phyloP scores from a whole-genome alignment of 2,329 filamentous ascomycete genomes.

The Colletotrichum eleusines region DNA sequence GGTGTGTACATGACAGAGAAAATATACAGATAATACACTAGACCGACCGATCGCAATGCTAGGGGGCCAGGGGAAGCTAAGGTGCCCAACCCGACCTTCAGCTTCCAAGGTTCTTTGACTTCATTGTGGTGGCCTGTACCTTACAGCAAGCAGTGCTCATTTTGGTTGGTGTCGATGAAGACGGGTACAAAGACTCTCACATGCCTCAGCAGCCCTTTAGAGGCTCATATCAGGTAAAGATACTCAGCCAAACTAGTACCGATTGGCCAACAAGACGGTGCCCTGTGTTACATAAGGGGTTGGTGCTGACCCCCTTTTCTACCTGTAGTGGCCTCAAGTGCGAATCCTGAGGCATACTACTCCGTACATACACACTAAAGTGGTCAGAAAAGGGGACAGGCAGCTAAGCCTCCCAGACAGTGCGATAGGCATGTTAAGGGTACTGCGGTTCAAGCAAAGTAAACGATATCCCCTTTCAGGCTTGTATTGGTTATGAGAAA shows the following conservation, averaged over 20 bases:
- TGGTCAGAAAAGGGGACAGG: background rate
- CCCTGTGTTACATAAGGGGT: background rate
- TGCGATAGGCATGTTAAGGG: background rate
- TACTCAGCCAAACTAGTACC: background rate
- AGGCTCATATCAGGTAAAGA: background rate
- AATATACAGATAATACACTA: background rate
- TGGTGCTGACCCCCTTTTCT: background rate
- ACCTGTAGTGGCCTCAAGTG: background rate
- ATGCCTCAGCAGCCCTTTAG: background rate
- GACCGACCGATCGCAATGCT: background rate
- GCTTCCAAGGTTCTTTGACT: slow-evolving; percentile 1
- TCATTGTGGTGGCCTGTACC: background rate
- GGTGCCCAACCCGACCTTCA: too few species aligned
- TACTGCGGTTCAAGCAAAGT: background rate
- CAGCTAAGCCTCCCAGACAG: background rate
- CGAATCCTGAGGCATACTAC: background rate
- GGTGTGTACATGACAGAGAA: background rate
- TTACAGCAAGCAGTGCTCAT: background rate
- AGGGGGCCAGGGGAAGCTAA: slow-evolving; percentile 9
- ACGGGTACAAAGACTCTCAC: background rate
- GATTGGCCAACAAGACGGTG: background rate
- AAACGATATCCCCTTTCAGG: background rate
- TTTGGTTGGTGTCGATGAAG: background rate
- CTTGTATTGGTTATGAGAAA: background rate
- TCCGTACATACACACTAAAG: background rate